A percentile compares a stretch with the other conserved stretches of the same genome.
Evolutionary conservation across 495 filamentous ascomycete species (phyloP).

Genomic region (Annulohypoxylon moriforme): DNA sequence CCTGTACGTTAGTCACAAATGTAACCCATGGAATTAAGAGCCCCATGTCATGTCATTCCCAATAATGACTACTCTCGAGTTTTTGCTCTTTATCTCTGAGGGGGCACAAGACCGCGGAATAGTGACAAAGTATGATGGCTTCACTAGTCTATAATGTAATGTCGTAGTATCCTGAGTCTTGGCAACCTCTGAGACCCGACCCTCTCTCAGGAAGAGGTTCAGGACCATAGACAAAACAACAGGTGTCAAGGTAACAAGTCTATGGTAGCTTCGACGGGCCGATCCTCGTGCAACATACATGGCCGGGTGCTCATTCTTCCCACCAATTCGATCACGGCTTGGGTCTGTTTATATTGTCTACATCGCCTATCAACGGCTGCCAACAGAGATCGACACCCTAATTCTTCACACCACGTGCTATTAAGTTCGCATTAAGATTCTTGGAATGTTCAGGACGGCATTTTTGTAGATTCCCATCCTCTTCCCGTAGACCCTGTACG

Average conservation of each 20-base stretch:
- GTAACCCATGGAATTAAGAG: slow-evolving; percentile 36
- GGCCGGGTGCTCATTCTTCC: slow-evolving; percentile 18
- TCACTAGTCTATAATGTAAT: background rate
- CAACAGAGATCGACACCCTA: slow-evolving; percentile 36
- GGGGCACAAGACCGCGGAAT: background rate
- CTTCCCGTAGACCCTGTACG: slow-evolving; percentile 7
- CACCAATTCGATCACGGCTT: slow-evolving; percentile 9
- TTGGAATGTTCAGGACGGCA: slow-evolving; percentile 33
- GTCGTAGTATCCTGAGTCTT: background rate
- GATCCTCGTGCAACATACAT: slow-evolving; percentile 36
- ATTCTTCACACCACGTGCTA: slow-evolving; percentile 23
- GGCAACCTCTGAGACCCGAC: background rate
- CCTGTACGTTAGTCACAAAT: slow-evolving; percentile 24
- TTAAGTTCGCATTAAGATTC: slow-evolving; percentile 26
- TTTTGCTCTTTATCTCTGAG: background rate
- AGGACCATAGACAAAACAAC: background rate
- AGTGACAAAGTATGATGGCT: background rate
- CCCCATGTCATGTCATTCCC: slow-evolving; percentile 17
- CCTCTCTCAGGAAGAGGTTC: background rate
- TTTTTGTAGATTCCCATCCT: slow-evolving; percentile 41
- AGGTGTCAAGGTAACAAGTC: background rate
- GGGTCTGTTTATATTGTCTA: slow-evolving; percentile 27
- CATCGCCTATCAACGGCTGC: slow-evolving; percentile 36
- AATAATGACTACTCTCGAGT: background rate
- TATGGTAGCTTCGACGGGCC: slow-evolving; percentile 39